Evolutionary conservation across 306 rosid genomes (phyloP).

Genomic region (Vachellia pachyceras): DNA sequence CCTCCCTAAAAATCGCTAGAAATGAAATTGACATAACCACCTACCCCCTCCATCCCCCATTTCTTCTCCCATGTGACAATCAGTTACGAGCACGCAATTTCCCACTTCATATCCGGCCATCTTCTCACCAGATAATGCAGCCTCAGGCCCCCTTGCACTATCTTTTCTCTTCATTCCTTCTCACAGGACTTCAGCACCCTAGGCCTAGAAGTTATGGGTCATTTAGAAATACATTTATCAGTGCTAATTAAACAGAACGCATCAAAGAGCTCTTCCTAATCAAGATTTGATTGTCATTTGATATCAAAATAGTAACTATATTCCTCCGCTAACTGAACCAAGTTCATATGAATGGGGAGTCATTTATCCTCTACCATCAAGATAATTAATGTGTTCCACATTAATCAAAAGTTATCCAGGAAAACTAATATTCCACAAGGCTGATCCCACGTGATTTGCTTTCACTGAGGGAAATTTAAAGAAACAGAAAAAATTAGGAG

Average conservation of each 20-base stretch:
- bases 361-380: neutral
- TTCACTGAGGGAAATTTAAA: neutral
- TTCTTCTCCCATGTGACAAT: too few species aligned
- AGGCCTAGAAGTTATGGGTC: too few species aligned
- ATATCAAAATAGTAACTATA: neutral
- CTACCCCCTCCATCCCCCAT: too few species aligned
- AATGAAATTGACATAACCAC: too few species aligned
- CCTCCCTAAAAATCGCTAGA: neutral
- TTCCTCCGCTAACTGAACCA: conserved; percentile 15
- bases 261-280: conserved; percentile 1
- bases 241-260: neutral
- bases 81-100: too few species aligned
- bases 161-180: too few species aligned
- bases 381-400: neutral
- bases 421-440: neutral
- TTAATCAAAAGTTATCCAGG: neutral
- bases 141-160: too few species aligned
- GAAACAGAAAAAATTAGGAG: neutral
- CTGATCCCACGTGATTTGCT: neutral
- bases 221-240: neutral
- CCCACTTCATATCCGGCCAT: too few species aligned
- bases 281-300: neutral
- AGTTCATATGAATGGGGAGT: neutral
- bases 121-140: too few species aligned
- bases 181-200: too few species aligned